Conservation (phyloP, 129 eudicot genomes). For the Pulicaria dysenterica region DNA sequence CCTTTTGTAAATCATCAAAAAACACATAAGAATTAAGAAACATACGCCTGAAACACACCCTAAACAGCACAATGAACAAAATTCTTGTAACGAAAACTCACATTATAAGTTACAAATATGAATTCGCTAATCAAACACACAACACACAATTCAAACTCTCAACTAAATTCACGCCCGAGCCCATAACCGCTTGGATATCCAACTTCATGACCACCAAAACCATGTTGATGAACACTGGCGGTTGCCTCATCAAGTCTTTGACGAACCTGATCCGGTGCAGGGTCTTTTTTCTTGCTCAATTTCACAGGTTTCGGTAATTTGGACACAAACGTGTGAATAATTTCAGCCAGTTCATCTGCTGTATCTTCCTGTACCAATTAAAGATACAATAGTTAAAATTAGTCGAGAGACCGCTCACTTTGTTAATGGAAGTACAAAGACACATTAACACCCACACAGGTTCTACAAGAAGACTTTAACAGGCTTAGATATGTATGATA, state of each 20-base stretch:
- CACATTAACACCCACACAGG: neutral
- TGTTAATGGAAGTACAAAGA: neutral
- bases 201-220: conserved; percentile 43
- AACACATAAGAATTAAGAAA: no score
- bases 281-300: conserved; percentile 49
- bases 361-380: conserved; percentile 55
- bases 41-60: no score
- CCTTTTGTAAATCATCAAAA: no score
- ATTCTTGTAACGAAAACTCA: no score
- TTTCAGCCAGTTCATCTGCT: conserved; percentile 68
- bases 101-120: no score
- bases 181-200: conserved; percentile 45
- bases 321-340: conserved; percentile 54
- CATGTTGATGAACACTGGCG: conserved; percentile 39
- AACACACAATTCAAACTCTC: neutral
- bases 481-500: neutral
- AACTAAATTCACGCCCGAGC: conserved; percentile 23
- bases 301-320: conserved; percentile 61
- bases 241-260: conserved; percentile 52
- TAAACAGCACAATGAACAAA: no score
- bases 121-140: no score
- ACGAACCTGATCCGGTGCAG: conserved; percentile 56
- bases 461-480: neutral
- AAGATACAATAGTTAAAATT: conserved; percentile 1
- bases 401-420: neutral